Evolutionary conservation across 2,329 filamentous ascomycete genomes (phyloP).

Genomic region (Fusarium palustre): DNA sequence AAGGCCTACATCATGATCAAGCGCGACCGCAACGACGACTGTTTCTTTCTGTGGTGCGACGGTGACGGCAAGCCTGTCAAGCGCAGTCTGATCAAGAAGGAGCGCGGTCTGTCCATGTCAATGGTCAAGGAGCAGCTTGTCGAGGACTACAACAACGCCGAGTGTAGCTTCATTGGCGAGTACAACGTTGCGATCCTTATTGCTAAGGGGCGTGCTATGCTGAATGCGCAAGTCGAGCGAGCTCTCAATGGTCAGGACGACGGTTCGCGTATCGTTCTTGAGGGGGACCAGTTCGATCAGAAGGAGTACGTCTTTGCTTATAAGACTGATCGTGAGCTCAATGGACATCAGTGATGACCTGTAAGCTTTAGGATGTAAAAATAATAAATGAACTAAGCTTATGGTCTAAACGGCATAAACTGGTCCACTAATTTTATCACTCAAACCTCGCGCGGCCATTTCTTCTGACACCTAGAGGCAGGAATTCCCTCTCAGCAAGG

Average conservation of each 20-base stretch:
- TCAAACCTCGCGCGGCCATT: too few relatives aligned
- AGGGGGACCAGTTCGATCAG: background rate
- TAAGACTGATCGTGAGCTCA: conserved; percentile 3
- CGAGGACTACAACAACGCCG: background rate
- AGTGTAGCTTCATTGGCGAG: background rate
- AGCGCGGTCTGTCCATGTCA: rapidly evolving
- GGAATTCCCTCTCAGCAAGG: too few relatives aligned
- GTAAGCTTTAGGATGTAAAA: too few relatives aligned
- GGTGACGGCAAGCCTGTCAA: background rate
- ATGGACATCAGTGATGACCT: background rate
- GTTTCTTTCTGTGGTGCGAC: conserved; percentile 6
- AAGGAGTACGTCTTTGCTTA: background rate
- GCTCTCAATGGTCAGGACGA: too few relatives aligned
- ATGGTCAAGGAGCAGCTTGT: background rate
- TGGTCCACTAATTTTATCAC: too few relatives aligned
- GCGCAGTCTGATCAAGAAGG: background rate
- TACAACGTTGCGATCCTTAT: background rate
- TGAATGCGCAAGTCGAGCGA: too few relatives aligned
- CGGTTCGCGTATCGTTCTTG: background rate
- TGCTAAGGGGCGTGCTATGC: background rate
- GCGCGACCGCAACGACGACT: background rate
- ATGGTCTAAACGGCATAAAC: too few relatives aligned
- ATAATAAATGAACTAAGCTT: too few relatives aligned
- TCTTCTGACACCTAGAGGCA: too few relatives aligned
- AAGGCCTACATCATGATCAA: background rate